Evolutionary conservation across 495 filamentous ascomycete species (phyloP).

Genomic region (Penicillium subrubescens): DNA sequence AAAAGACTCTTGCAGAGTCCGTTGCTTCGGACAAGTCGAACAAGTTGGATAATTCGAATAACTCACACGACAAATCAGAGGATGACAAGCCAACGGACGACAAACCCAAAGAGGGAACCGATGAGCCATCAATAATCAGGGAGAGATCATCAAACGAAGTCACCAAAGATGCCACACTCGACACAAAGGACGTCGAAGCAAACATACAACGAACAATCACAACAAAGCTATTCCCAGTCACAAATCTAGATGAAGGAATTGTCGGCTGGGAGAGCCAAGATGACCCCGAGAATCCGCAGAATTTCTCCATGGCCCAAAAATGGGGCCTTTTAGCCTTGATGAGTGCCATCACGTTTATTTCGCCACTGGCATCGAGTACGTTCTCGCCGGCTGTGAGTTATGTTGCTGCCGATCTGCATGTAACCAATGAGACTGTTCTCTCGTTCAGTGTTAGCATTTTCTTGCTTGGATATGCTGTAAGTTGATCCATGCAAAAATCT

Average conservation of each 20-base stretch:
- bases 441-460: conserved; percentile 59
- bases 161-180: background rate
- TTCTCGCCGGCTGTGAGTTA: conserved; percentile 64
- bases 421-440: conserved; percentile 51
- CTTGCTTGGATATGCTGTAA: conserved; percentile 60
- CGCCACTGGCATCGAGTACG: conserved; percentile 65
- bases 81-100: no score
- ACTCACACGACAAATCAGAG: no score
- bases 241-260: conserved; percentile 13
- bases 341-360: conserved; percentile 50
- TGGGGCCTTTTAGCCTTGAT: conserved; percentile 35
- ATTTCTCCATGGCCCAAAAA: conserved; percentile 55
- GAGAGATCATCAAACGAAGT: background rate
- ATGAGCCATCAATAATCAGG: background rate
- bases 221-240: conserved; percentile 10
- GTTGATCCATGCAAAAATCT: conserved; percentile 5
- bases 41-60: background rate
- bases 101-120: background rate
- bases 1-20: conserved; percentile 1
- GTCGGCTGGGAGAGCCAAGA: conserved; percentile 36
- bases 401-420: conserved; percentile 61
- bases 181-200: background rate
- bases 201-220: background rate
- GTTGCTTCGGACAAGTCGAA: background rate
- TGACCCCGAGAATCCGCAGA: conserved; percentile 70